These are phyloP conservation scores for Mesembryanthemum crystallinum DNA, from an alignment of 148 eudicot species.

Conservation along the genomic window DNA sequence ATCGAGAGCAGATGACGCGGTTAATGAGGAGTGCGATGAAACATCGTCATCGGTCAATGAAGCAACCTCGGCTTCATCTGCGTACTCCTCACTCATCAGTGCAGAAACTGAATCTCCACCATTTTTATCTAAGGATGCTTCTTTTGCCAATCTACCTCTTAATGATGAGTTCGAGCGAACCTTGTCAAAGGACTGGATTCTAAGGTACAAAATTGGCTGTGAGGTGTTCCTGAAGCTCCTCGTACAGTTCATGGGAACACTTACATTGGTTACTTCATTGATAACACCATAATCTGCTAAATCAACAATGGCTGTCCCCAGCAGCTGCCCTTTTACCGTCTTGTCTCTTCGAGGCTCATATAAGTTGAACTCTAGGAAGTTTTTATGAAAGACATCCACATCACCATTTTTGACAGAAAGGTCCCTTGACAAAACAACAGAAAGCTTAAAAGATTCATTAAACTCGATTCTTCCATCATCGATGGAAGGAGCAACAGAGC, in stretches of 20 bases:
- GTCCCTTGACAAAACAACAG: slow-evolving; percentile 50
- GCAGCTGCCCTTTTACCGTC: slow-evolving; percentile 66
- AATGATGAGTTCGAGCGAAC: slow-evolving; percentile 45
- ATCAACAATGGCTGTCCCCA: slow-evolving; percentile 75
- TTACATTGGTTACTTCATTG: slow-evolving; percentile 40
- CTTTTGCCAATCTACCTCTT: slow-evolving; percentile 46
- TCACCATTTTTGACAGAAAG: slow-evolving; percentile 57
- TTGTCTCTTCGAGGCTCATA: slow-evolving; percentile 82
- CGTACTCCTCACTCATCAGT: slow-evolving; percentile 71
- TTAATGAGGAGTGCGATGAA: slow-evolving; percentile 71
- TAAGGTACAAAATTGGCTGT: slow-evolving; percentile 63
- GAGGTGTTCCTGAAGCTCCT: slow-evolving; percentile 63
- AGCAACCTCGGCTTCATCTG: slow-evolving; percentile 82
- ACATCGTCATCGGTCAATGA: slow-evolving; percentile 72
- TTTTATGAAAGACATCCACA: slow-evolving; percentile 55
- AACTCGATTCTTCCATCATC: slow-evolving; percentile 76
- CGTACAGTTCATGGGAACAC: slow-evolving; percentile 65
- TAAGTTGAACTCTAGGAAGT: slow-evolving; percentile 75
- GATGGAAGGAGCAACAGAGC: slow-evolving; percentile 56
- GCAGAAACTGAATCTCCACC: slow-evolving; percentile 61
- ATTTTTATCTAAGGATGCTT: slow-evolving; percentile 54
- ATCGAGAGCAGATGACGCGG: slow-evolving; percentile 47
- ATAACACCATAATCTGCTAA: slow-evolving; percentile 72
- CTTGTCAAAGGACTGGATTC: slow-evolving; percentile 60
- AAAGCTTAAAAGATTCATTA: slow-evolving; percentile 69